Percentiles rank a stretch among this genome's conserved stretches.
phyloP scores from a whole-genome alignment of 2,329 filamentous ascomycete genomes.

The Colletotrichum horii region DNA sequence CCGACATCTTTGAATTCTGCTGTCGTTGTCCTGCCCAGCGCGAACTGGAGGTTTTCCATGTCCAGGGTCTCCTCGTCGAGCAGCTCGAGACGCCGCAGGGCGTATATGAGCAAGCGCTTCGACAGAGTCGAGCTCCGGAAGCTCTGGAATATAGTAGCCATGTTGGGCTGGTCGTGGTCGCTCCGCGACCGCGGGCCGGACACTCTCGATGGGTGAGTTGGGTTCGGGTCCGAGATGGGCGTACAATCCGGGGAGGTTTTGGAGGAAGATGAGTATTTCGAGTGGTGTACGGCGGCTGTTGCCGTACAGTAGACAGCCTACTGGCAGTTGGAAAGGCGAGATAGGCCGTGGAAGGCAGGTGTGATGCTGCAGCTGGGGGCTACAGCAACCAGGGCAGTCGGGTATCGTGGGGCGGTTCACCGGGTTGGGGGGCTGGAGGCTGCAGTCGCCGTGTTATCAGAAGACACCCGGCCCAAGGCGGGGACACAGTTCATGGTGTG shows the following conservation, averaged over 20 bases:
- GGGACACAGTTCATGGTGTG: conserved; percentile 37
- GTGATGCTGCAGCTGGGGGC: background rate
- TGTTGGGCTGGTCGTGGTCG: conserved; percentile 40
- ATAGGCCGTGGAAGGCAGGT: background rate
- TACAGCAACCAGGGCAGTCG: background rate
- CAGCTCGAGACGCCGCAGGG: conserved; percentile 80
- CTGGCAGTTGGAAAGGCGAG: background rate
- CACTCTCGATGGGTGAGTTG: background rate
- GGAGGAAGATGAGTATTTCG: background rate
- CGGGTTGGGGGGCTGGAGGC: conserved; percentile 15
- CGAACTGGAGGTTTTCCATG: conserved; percentile 83
- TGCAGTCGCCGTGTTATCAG: conserved; percentile 34
- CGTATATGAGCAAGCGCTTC: conserved; percentile 88
- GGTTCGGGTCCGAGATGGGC: background rate
- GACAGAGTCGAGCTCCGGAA: conserved; percentile 76
- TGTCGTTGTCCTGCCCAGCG: conserved; percentile 79
- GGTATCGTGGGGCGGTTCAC: conserved; percentile 17
- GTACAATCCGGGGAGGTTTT: background rate
- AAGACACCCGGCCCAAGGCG: conserved; percentile 39
- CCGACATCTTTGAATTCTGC: conserved; percentile 89
- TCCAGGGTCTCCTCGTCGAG: conserved; percentile 88
- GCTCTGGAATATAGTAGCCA: conserved; percentile 75
- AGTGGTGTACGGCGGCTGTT: background rate
- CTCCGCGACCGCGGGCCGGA: background rate
- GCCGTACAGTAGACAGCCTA: background rate